Conservation (phyloP, 1,139 yeast species). For the Hemisphaericaspora xylanilytica region DNA sequence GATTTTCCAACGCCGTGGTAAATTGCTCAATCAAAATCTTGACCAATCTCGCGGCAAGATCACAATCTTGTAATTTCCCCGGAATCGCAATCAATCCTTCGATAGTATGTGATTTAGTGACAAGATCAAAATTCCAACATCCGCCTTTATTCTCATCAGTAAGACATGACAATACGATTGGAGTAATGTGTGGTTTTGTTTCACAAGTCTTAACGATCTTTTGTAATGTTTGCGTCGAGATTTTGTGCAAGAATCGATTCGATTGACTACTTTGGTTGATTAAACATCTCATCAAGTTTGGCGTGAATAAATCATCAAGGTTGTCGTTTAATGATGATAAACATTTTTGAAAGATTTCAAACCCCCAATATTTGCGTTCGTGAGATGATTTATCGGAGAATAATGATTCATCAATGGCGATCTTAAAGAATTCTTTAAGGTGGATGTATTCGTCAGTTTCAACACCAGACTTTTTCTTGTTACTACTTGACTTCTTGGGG, state of each 20-base stretch:
- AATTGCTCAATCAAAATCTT: conserved; percentile 17
- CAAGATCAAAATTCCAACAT: conserved; percentile 70
- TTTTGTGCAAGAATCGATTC: conserved; percentile 64
- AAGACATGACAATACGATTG: conserved; percentile 48
- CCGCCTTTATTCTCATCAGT: conserved; percentile 54
- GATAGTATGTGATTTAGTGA: conserved; percentile 71
- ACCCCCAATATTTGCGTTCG: conserved; percentile 87
- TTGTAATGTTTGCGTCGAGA: conserved; percentile 54
- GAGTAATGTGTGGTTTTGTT: conserved; percentile 42
- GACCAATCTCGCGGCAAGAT: conserved; percentile 11
- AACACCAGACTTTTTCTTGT: too few species aligned
- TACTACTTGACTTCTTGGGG: conserved; percentile 33
- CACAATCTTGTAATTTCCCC: conserved; percentile 17
- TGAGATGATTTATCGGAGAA: conserved; percentile 76
- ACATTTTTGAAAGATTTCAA: conserved; percentile 62
- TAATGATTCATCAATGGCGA: conserved; percentile 74
- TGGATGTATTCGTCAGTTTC: conserved; percentile 22
- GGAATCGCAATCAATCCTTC: conserved; percentile 48
- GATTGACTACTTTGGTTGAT: conserved; percentile 74
- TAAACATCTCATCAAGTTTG: conserved; percentile 69
- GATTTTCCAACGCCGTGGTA: conserved; percentile 20
- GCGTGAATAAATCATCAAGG: conserved; percentile 53
- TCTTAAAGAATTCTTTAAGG: conserved; percentile 76
- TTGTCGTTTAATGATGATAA: conserved; percentile 28
- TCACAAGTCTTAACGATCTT: conserved; percentile 38